Conservation (phyloP, 2,329 filamentous ascomycete genomes). For the Monosporascus ibericus region DNA sequence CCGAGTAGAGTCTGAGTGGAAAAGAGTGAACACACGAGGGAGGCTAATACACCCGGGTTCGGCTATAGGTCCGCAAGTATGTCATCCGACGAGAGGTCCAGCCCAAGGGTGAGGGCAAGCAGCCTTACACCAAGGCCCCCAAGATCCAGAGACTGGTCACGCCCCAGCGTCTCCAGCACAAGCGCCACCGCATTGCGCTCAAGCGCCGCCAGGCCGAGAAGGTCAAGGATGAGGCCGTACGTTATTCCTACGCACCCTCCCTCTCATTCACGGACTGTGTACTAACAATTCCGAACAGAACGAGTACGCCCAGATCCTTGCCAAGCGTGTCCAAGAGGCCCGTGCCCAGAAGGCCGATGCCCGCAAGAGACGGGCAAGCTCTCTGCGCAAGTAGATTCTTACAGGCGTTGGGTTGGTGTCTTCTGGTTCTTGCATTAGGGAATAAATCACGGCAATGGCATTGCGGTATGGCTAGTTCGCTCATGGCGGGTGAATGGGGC, state of each 20-base stretch:
- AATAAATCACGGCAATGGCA: conserved; percentile 24
- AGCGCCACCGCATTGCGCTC: conserved; percentile 95
- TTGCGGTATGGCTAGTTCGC: conserved; percentile 15
- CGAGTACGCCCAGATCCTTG: conserved; percentile 93
- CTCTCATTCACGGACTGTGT: background rate
- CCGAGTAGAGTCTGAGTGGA: conserved; percentile 31
- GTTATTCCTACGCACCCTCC: conserved; percentile 29
- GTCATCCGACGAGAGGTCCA: conserved; percentile 98
- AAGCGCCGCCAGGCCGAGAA: conserved; percentile 97
- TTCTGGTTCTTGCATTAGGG: conserved; percentile 31
- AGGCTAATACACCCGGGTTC: conserved; percentile 32
- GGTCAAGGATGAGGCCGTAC: conserved; percentile 97
- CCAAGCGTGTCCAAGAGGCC: conserved; percentile 95
- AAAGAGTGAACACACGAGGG: conserved; percentile 12
- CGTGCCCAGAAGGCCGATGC: conserved; percentile 89
- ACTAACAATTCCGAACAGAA: conserved; percentile 55
- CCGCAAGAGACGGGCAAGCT: conserved; percentile 95
- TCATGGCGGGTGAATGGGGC: conserved; percentile 23
- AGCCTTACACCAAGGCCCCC: conserved; percentile 99
- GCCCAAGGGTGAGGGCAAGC: conserved; percentile 95
- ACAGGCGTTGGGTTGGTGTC: conserved; percentile 30
- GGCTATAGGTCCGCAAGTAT: conserved; percentile 87
- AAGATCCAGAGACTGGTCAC: conserved; percentile 99
- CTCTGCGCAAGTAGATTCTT: conserved; percentile 75
- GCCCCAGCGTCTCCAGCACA: conserved; percentile 99